Conservation (phyloP, 176 grass and related monocot genomes). For the Cenchrus purpureus region DNA sequence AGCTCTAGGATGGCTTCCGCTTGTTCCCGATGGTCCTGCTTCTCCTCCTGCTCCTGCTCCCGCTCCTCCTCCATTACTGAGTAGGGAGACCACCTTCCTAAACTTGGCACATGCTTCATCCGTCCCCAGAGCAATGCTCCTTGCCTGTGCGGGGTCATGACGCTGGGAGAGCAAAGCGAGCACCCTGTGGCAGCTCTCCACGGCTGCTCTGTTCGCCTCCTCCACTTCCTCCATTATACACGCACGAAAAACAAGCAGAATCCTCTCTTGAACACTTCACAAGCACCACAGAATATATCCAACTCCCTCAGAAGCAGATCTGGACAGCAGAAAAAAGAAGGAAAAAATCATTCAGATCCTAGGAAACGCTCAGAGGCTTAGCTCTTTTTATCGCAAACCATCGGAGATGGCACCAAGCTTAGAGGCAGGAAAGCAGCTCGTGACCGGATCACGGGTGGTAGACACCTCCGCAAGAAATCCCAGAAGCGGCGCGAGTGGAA, state of each 20-base stretch:
- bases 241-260: not conserved
- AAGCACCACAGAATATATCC: not conserved
- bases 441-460: slow-evolving; percentile 33
- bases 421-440: slow-evolving; percentile 15
- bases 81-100: slow-evolving; percentile 59
- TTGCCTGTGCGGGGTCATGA: slow-evolving; percentile 46
- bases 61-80: slow-evolving; percentile 41
- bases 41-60: not conserved
- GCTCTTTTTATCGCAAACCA: not conserved
- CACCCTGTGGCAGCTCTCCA: slow-evolving; percentile 72
- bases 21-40: slow-evolving; percentile 11
- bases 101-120: slow-evolving; percentile 60
- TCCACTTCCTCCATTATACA: slow-evolving; percentile 66
- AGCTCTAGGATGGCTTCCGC: slow-evolving; percentile 54
- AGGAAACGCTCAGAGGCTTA: slow-evolving; percentile 10
- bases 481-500: slow-evolving; percentile 15
- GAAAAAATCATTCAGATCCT: slow-evolving; percentile 33
- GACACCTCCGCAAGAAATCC: slow-evolving; percentile 31
- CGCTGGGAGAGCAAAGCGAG: slow-evolving; percentile 58
- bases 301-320: slow-evolving; percentile 44
- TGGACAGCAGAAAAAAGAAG: slow-evolving; percentile 34
- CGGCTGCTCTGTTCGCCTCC: slow-evolving; percentile 62
- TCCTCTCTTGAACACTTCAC: slow-evolving; percentile 14
- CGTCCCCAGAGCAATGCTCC: slow-evolving; percentile 41
- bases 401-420: not conserved